Percentiles rank a stretch among this genome's conserved stretches.
Evolutionary conservation across 192 early-diverging fungal species (phyloP).

Genomic region (Entomortierella parvispora): DNA sequence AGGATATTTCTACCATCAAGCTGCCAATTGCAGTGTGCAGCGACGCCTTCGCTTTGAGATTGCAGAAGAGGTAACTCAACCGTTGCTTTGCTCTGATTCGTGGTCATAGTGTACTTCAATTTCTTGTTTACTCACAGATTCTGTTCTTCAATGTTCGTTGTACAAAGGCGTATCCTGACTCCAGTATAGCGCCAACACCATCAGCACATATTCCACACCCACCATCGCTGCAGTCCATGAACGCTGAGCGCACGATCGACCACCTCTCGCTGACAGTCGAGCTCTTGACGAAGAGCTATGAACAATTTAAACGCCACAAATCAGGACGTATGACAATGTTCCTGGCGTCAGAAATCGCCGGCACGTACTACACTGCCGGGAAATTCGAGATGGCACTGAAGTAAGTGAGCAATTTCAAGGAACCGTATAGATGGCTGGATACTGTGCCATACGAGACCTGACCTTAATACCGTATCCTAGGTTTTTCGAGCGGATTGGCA

Average conservation of each 20-base stretch:
- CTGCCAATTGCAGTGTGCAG: conserved; percentile 81
- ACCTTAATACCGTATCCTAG: conserved; percentile 19
- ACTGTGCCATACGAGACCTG: background rate
- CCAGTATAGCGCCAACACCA: conserved; percentile 16
- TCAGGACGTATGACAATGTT: conserved; percentile 84
- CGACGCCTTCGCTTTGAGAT: conserved; percentile 67
- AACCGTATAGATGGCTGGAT: too few species aligned
- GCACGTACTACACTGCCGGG: conserved; percentile 78
- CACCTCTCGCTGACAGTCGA: conserved; percentile 80
- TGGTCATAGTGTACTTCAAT: too few species aligned
- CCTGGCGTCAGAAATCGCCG: conserved; percentile 88
- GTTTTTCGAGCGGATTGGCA: conserved; percentile 89
- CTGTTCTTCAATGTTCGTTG: background rate
- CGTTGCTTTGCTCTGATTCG: too few species aligned
- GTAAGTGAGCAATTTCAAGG: too few species aligned
- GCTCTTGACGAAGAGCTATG: conserved; percentile 91
- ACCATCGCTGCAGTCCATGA: conserved; percentile 48
- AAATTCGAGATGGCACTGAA: conserved; percentile 88
- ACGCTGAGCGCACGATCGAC: conserved; percentile 66
- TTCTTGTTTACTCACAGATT: too few species aligned
- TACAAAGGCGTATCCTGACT: conserved; percentile 29
- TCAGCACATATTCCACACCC: conserved; percentile 44
- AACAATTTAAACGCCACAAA: conserved; percentile 82
- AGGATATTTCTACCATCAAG: conserved; percentile 83
- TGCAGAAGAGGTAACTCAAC: conserved; percentile 55